Evolutionary conservation across 805 yeast genomes (phyloP), one percentile per base, ranked within the genome.

Genomic region (Candida sanyiensis): DNA sequence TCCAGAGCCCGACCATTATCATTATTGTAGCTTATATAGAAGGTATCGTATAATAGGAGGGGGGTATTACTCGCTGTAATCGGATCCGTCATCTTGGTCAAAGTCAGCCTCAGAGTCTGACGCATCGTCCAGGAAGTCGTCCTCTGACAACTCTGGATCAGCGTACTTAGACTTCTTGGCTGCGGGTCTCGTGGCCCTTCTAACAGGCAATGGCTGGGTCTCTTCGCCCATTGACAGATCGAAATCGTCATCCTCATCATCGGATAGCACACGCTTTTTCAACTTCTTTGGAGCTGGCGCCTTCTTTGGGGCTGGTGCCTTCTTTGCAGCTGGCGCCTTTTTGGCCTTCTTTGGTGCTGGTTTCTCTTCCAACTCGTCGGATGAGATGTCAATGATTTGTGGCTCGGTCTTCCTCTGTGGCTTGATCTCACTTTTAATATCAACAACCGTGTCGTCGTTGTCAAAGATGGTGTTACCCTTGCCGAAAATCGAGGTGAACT

Each of bases 401-500:
- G 28, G 18, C 19, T 13, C 35, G n/a, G 17, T 23, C 13, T 15
- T 33, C 26, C 5, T 11, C 19, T 22, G 28, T 17, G 18, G 9
- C 21, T n/a, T n/a, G n/a, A n/a, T 17, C 20, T 12, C 9, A 19
- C 22, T 23, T 32, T 21, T 25, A 36, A 24, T n/a, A 16, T 34
- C 45, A 33, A 44, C 54, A 15, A 38, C 36, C 16, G 26, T 27
- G 26, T 47, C 51, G 2, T 40, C 37, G 28, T 13, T 13, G 19
- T 31, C 63, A 41, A 56, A 59, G 1, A 54, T 49, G 1, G 57
- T 48, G 21, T 40, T 48, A 11, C 53, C 52, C n/a, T 38, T 47
- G 6, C 70, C 70, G 43, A 66, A 66, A 7, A 66, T 48, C 18
- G 64, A 49, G 32, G 57, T 58, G 43, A 63, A 64, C 29, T 53